A percentile compares a stretch with the other conserved stretches of the same genome.
Conservation (phyloP, 73 alveolate species). For the Blepharisma japonicum region DNA sequence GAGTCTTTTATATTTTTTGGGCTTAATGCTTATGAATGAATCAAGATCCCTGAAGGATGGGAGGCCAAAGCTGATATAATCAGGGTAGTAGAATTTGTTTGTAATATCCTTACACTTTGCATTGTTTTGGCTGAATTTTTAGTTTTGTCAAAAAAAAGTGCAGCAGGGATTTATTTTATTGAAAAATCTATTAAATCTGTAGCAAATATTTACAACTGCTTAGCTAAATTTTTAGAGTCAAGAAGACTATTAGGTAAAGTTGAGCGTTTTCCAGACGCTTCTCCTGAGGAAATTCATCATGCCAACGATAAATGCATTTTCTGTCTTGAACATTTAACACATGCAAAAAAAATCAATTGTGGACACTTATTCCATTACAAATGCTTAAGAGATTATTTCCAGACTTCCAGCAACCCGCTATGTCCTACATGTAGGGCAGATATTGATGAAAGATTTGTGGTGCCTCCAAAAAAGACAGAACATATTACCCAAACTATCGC, state of each 20-base stretch:
- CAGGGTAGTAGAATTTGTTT: neutral
- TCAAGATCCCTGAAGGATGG: neutral
- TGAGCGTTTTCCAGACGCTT: conserved; percentile 1
- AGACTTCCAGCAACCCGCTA: neutral
- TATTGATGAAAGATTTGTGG: conserved; percentile 13
- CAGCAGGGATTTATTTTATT: neutral
- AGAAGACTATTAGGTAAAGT: conserved; percentile 11
- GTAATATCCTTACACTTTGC: neutral
- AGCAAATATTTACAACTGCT: neutral
- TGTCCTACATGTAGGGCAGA: conserved; percentile 25
- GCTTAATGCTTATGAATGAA: neutral
- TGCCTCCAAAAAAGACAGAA: neutral
- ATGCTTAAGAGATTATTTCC: neutral
- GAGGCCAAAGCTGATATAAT: neutral
- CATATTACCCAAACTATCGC: neutral
- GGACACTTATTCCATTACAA: conserved; percentile 24
- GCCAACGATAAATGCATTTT: conserved; percentile 22
- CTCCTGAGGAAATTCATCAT: conserved; percentile 17
- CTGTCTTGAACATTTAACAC: neutral
- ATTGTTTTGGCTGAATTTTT: neutral
- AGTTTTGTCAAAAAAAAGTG: conserved; percentile 1
- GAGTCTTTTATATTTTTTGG: neutral
- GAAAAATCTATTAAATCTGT: conserved; percentile 15
- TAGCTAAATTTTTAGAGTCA: neutral
- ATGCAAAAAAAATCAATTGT: conserved; percentile 24